These are phyloP conservation scores for Dendrobium nobile DNA, from an alignment of 106 monocot genomes.

Conservation along the genomic window DNA sequence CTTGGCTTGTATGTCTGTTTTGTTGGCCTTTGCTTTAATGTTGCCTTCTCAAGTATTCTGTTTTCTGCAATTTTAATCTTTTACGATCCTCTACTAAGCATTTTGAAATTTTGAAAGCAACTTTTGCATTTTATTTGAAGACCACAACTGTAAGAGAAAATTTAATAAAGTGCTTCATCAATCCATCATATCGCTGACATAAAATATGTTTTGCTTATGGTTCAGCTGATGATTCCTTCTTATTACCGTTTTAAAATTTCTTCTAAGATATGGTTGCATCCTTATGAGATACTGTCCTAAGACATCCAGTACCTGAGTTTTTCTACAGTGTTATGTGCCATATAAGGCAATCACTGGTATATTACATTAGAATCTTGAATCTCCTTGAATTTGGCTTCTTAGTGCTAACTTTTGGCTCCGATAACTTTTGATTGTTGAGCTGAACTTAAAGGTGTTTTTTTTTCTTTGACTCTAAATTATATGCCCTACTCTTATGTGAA, in stretches of 20 bases:
- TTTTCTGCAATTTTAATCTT: too few species aligned
- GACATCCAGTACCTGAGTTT: not conserved
- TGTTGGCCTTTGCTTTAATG: too few species aligned
- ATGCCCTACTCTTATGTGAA: not conserved
- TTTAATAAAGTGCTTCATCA: not conserved
- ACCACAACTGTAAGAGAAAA: too few species aligned
- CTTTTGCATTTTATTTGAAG: too few species aligned
- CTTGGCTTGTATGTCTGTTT: too few species aligned
- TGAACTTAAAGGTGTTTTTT: not conserved
- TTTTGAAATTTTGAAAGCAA: too few species aligned
- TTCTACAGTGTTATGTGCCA: not conserved
- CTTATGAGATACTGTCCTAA: not conserved
- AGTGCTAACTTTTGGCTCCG: too few species aligned
- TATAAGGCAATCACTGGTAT: not conserved
- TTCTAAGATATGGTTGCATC: not conserved
- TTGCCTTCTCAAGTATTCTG: too few species aligned
- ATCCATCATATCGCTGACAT: not conserved
- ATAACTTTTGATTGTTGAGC: not conserved
- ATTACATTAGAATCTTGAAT: not conserved
- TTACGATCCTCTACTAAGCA: too few species aligned
- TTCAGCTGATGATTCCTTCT: not conserved
- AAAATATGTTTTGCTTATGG: not conserved
- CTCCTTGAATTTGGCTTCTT: not conserved
- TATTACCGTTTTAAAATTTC: not conserved
- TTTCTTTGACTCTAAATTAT: not conserved